Conservation (phyloP, 2,329 filamentous ascomycete genomes). For the Epichloe gansuensis region DNA sequence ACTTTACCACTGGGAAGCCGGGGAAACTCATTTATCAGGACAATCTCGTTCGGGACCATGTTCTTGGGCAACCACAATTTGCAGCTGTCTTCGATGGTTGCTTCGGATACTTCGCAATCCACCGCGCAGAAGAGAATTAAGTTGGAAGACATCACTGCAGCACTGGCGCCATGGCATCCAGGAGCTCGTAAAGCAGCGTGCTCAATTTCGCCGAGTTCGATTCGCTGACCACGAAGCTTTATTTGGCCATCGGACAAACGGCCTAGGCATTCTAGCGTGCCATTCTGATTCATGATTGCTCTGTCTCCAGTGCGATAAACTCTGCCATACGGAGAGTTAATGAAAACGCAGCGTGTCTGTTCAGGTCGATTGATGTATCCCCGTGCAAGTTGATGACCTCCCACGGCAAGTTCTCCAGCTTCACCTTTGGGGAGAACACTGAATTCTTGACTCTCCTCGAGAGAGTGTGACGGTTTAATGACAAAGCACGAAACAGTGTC, state of each 20-base stretch:
- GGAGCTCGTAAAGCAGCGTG: constrained; percentile 49
- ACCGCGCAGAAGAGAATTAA: constrained; percentile 65
- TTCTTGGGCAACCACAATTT: constrained; percentile 64
- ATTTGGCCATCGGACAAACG: constrained; percentile 71
- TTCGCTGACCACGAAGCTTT: constrained; percentile 71
- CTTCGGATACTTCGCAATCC: constrained; percentile 22
- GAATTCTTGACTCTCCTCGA: constrained; percentile 19
- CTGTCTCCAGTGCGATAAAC: constrained; percentile 82
- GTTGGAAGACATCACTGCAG: constrained; percentile 51
- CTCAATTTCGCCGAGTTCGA: constrained; percentile 71
- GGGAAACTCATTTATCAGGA: constrained; percentile 52
- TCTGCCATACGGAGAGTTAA: constrained; percentile 52
- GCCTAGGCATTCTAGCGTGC: constrained; percentile 70
- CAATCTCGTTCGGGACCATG: constrained; percentile 69
- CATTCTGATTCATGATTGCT: constrained; percentile 52
- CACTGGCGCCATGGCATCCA: constrained; percentile 53
- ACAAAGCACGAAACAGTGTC: constrained; percentile 72
- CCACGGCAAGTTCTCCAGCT: constrained; percentile 68
- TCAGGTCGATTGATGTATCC: constrained; percentile 73
- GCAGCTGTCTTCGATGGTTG: constrained; percentile 45
- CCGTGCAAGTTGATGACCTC: constrained; percentile 64
- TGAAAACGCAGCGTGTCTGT: constrained; percentile 59
- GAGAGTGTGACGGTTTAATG: constrained; percentile 31
- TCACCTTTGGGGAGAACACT: constrained; percentile 51
- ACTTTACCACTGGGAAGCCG: constrained; percentile 74